Percentiles rank a stretch among this genome's conserved stretches.
These are phyloP conservation scores for Excoecaria agallocha DNA, from an alignment of 345 rosid genomes.

Conservation along the genomic window DNA sequence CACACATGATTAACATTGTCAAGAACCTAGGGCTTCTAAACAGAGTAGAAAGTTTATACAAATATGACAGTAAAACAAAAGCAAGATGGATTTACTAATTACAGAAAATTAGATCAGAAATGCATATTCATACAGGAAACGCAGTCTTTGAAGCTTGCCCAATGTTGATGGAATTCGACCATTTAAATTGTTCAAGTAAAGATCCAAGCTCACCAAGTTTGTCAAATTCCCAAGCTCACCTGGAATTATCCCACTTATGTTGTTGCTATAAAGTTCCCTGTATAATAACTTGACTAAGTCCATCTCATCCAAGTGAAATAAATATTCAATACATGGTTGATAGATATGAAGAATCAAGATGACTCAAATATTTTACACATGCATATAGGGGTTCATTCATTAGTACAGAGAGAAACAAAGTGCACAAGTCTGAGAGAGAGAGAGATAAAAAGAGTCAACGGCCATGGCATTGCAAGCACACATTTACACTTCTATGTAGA, in stretches of 20 bases:
- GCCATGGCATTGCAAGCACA: neutral
- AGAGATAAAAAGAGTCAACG: neutral
- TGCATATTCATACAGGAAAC: constrained; percentile 60
- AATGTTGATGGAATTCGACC: constrained; percentile 62
- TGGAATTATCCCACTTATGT: constrained; percentile 64
- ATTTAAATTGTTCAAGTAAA: constrained; percentile 61
- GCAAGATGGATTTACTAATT: neutral
- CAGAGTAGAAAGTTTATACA: neutral
- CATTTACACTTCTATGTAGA: too few species aligned
- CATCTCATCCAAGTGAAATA: constrained; percentile 8
- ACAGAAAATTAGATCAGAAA: constrained; percentile 14
- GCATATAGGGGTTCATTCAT: neutral
- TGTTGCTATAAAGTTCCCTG: constrained; percentile 86
- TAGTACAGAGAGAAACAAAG: neutral
- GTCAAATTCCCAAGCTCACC: constrained; percentile 81
- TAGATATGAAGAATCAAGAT: neutral
- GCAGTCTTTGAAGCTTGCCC: constrained; percentile 55
- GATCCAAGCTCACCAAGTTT: constrained; percentile 91
- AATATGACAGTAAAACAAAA: neutral
- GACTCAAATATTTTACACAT: neutral
- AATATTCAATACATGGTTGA: neutral
- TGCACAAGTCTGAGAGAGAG: too few species aligned
- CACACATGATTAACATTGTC: neutral
- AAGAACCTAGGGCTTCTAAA: neutral
- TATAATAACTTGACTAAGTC: constrained; percentile 21